These are phyloP conservation scores for Brettanomyces anomalus DNA, from an alignment of 805 yeast genomes.

Conservation along the genomic window DNA sequence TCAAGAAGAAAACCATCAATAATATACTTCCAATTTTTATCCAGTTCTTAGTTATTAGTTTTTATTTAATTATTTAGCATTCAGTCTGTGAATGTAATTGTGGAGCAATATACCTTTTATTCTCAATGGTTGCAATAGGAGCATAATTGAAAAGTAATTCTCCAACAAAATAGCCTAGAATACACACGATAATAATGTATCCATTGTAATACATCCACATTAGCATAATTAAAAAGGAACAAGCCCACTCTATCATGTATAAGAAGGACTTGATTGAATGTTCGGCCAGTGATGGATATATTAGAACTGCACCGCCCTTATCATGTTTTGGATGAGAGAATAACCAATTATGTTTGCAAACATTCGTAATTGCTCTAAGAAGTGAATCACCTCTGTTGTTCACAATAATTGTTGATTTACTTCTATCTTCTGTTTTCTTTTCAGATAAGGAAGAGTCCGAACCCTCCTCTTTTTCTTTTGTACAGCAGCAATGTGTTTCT, in stretches of 20 bases:
- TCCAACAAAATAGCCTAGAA: constrained; percentile 54
- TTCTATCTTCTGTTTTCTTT: not conserved
- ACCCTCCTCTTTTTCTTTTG: not conserved
- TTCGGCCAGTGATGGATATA: constrained; percentile 36
- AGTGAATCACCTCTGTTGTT: not conserved
- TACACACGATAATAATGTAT: constrained; percentile 52
- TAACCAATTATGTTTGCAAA: constrained; percentile 22
- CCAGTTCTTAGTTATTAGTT: too few species aligned
- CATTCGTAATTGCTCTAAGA: constrained; percentile 16
- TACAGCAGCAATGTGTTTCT: constrained; percentile 2
- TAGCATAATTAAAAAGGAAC: constrained; percentile 59
- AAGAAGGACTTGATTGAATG: constrained; percentile 42
- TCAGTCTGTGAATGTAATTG: too few species aligned
- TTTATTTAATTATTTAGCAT: too few species aligned
- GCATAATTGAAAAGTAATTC: constrained; percentile 35
- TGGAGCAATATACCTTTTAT: too few species aligned
- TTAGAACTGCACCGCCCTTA: constrained; percentile 3
- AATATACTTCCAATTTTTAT: too few species aligned
- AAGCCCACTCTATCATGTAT: constrained; percentile 54
- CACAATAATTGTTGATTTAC: not conserved
- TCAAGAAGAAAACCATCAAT: too few species aligned
- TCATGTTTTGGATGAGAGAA: constrained; percentile 10
- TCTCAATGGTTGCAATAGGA: constrained; percentile 14
- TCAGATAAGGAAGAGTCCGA: not conserved
- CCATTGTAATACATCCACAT: constrained; percentile 72